Conservation (phyloP, 345 rosid genomes). For the Cardamine chenopodiifolia region DNA sequence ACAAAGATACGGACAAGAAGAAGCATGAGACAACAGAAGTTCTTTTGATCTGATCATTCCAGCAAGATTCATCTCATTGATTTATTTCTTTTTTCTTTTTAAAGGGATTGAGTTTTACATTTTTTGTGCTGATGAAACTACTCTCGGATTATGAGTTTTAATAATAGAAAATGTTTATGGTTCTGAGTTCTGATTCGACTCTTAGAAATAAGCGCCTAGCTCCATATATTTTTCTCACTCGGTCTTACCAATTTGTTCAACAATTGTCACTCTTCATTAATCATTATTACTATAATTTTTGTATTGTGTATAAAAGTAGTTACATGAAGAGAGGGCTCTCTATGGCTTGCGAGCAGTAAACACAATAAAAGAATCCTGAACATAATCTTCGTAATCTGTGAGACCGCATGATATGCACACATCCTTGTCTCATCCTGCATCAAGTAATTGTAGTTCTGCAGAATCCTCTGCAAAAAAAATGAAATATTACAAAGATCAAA, state of each 20-base stretch:
- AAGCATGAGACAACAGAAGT: conserved; percentile 30
- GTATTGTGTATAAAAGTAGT: background rate
- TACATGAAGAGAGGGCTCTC: conserved; percentile 23
- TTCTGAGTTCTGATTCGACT: conserved; percentile 12
- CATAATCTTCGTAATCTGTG: conserved; percentile 61
- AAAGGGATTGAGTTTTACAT: background rate
- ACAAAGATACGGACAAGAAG: conserved; percentile 32
- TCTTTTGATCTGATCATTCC: conserved; percentile 30
- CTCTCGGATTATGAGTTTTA: conserved; percentile 23
- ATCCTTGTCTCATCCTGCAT: conserved; percentile 74
- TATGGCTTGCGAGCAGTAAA: conserved; percentile 90
- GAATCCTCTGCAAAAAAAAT: conserved; percentile 51
- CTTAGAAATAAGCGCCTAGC: background rate
- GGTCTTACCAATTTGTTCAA: background rate
- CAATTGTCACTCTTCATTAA: background rate
- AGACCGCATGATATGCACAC: conserved; percentile 84
- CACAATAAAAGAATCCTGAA: conserved; percentile 80
- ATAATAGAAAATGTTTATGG: background rate
- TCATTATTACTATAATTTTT: conserved; percentile 14
- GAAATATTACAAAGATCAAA: background rate
- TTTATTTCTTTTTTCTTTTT: background rate
- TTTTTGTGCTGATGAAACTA: conserved; percentile 17
- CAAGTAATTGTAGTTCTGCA: conserved; percentile 57
- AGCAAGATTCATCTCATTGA: conserved; percentile 20
- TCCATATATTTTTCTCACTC: background rate